Base-by-base conservation (phyloP, 2,329 filamentous ascomycete genomes). In the Alternaria hordeiaustralica region DNA sequence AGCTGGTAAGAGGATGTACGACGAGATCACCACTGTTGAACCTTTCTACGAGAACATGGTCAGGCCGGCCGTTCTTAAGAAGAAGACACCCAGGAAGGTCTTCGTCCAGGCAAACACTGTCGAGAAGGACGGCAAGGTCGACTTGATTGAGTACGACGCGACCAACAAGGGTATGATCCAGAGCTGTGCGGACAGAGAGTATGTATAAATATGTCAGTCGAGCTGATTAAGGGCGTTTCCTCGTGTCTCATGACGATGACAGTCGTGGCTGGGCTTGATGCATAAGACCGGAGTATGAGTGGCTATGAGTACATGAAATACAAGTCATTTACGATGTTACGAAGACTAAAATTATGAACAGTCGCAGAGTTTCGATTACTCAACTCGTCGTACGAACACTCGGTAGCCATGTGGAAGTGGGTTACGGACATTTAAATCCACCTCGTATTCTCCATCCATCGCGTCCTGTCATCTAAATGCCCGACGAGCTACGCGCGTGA, bases 101-200 rank as follows among this genome's bases (percentile, higher is more conserved):
- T 97, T 97, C 82, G 93, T 97, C 58, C 94, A 97, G 83, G 93
- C 93, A 63, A 98, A 97, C 80, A 97, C 95, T 0, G 86, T 90
- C 60, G 88, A 91, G 65, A 66, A 64, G 47, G 86, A 69, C 21
- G 77, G 73, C 3, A 80, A 82, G 67, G 82, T 80, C 1, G 92
- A 91, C 61, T 81, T 97, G 80, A 92, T 90, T 82, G 93, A 97
- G 82, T 97, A 97, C 80, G 92, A 96, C 71, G 87, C 94, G 1
- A 92, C 88, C 6, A 83, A 90, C 7, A 87, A 92, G 79, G 94
- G 94, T 6, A 89, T 98, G 84, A 76, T 81, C 55, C 69, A 76
- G 70, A 81, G 79, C 51, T 80, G 65, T 67, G 77, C 65, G 4
- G 78, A 80, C 28, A 76, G 78, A 69, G 71, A 70, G 60, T 81